A percentile compares a stretch with the other conserved stretches of the same genome.
phyloP scores from a whole-genome alignment of 2,329 filamentous ascomycete species.

The Anthostomella pinea region DNA sequence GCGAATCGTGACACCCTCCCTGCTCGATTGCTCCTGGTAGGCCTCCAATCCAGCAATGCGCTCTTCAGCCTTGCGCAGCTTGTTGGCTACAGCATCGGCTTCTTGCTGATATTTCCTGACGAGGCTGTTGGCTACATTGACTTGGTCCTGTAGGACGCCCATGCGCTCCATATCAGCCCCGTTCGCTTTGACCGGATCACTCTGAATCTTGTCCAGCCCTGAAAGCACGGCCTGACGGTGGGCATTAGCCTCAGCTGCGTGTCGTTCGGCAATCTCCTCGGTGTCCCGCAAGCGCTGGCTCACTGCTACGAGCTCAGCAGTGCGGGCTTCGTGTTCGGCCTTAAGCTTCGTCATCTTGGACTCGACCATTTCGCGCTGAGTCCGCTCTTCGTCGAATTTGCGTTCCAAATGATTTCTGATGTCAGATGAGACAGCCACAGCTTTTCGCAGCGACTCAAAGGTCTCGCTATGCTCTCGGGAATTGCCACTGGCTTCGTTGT shows the following conservation, averaged over 20 bases:
- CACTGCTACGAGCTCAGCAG: conserved; percentile 71
- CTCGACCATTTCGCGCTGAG: conserved; percentile 72
- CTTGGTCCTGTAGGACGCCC: conserved; percentile 72
- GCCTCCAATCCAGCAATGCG: conserved; percentile 94
- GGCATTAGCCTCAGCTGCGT: conserved; percentile 81
- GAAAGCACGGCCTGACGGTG: conserved; percentile 80
- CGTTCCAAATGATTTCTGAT: conserved; percentile 75
- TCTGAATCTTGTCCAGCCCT: conserved; percentile 73
- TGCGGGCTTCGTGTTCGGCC: conserved; percentile 77
- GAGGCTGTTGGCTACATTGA: conserved; percentile 72
- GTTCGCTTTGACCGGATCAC: conserved; percentile 46
- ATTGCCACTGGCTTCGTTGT: conserved; percentile 64
- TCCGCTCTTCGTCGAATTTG: conserved; percentile 79
- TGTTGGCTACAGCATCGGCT: conserved; percentile 82
- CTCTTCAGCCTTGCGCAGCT: conserved; percentile 88
- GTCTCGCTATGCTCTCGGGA: conserved; percentile 68
- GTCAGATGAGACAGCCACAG: conserved; percentile 74
- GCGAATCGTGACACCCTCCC: conserved; percentile 85
- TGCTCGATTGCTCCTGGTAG: conserved; percentile 94
- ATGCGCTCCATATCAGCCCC: conserved; percentile 64
- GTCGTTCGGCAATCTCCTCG: conserved; percentile 82
- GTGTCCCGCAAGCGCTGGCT: conserved; percentile 76
- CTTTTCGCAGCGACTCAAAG: conserved; percentile 72
- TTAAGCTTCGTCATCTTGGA: conserved; percentile 72
- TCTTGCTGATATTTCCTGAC: conserved; percentile 87